phyloP scores from a whole-genome alignment of 2,329 filamentous ascomycete genomes.

The Colletotrichum tanaceti region DNA sequence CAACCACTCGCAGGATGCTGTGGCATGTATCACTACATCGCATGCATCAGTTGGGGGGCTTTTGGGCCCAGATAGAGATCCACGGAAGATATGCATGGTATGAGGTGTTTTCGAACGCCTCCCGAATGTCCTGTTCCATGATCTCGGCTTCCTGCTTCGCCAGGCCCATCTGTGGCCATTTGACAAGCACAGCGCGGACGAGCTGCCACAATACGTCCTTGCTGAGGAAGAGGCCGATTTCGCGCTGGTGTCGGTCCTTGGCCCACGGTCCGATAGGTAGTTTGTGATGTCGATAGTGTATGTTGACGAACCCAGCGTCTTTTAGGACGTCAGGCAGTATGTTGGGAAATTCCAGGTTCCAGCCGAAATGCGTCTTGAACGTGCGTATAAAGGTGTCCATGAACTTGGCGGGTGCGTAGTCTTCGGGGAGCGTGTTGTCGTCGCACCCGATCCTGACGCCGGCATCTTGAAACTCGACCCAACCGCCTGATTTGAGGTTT shows the following conservation, averaged over 20 bases:
- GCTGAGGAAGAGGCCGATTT: constrained; percentile 52
- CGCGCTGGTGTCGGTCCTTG: constrained; percentile 48
- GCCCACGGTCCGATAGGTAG: constrained; percentile 55
- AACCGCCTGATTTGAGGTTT: constrained; percentile 53
- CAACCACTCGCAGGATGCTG: background rate
- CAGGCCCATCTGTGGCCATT: constrained; percentile 48
- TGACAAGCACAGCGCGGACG: constrained; percentile 49
- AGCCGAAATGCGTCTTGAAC: constrained; percentile 50
- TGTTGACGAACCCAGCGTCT: constrained; percentile 51
- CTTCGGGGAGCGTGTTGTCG: constrained; percentile 45
- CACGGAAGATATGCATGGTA: constrained; percentile 51
- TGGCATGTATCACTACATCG: background rate
- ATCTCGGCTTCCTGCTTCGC: constrained; percentile 49
- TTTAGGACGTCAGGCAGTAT: constrained; percentile 47
- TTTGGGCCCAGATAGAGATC: constrained; percentile 54
- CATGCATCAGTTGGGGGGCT: constrained; percentile 43
- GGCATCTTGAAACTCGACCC: constrained; percentile 55
- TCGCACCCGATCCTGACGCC: constrained; percentile 49
- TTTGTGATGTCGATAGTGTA: constrained; percentile 46
- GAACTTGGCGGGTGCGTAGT: constrained; percentile 43
- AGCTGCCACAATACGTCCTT: constrained; percentile 50
- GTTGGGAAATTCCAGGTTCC: constrained; percentile 49
- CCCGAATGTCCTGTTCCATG: constrained; percentile 48
- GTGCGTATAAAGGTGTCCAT: constrained; percentile 49
- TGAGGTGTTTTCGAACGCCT: constrained; percentile 49